phyloP scores from a whole-genome alignment of 176 grass and related monocot genomes.

The Elymus sibiricus region DNA sequence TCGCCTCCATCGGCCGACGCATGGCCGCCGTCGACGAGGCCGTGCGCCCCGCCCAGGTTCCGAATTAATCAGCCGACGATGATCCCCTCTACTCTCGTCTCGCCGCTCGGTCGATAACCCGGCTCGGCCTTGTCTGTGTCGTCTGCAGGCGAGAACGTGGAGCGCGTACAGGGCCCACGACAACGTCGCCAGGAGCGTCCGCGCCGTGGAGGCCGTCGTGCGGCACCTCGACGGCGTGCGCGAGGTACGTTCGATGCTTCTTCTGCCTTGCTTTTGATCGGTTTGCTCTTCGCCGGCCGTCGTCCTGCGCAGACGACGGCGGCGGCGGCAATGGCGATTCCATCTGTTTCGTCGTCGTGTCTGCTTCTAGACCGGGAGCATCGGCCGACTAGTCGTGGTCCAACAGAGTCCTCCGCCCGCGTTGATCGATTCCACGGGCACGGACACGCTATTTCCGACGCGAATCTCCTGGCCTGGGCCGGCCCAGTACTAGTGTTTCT shows the following conservation, averaged over 20 bases:
- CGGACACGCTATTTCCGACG: not conserved
- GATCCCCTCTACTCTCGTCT: not conserved
- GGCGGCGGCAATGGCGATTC: not conserved
- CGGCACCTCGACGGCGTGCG: not conserved
- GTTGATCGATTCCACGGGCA: not conserved
- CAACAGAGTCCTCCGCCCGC: not conserved
- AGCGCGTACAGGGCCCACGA: not conserved
- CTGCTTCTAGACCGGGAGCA: not conserved
- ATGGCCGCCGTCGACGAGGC: conserved; percentile 18
- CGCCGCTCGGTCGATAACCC: not conserved
- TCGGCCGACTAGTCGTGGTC: not conserved
- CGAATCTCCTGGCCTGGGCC: not conserved
- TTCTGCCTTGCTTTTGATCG: not conserved
- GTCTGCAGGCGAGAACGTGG: not conserved
- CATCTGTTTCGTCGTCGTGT: not conserved
- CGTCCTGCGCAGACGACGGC: not conserved
- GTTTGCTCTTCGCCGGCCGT: not conserved
- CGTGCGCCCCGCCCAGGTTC: conserved; percentile 18
- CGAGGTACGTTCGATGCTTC: not conserved
- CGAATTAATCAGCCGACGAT: not conserved
- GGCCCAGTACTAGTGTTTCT: not conserved
- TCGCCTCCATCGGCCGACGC: not conserved
- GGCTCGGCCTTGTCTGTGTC: too few species aligned
- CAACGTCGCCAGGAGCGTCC: conserved; percentile 20
- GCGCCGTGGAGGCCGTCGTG: not conserved